These are phyloP conservation scores for Parasitella parasitica DNA, from an alignment of 371 early-diverging fungal genomes.

Conservation along the genomic window DNA sequence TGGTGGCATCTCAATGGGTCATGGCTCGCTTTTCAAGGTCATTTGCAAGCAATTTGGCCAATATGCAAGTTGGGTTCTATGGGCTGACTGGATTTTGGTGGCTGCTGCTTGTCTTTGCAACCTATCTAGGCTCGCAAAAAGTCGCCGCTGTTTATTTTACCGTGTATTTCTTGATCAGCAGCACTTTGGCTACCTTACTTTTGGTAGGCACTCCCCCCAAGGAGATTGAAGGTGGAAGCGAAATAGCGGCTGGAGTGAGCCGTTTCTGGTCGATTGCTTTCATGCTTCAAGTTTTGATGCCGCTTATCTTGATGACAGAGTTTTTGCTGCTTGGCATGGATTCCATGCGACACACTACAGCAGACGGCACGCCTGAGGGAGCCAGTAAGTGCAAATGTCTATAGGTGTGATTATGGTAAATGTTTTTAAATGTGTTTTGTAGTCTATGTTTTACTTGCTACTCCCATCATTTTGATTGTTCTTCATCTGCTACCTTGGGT, in stretches of 20 bases:
- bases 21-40: not conserved
- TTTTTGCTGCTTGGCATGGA: conserved; percentile 40
- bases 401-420: too few relatives aligned
- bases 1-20: conserved; percentile 20
- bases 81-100: conserved; percentile 50
- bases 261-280: conserved; percentile 30
- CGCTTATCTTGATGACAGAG: conserved; percentile 42
- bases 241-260: not conserved
- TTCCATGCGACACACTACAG: conserved; percentile 50
- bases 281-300: conserved; percentile 37
- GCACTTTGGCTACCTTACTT: conserved; percentile 31
- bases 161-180: conserved; percentile 42
- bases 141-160: conserved; percentile 40
- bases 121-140: conserved; percentile 20
- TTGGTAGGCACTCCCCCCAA: not conserved
- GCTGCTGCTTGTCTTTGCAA: conserved; percentile 37
- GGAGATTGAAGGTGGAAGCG: not conserved
- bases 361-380: conserved; percentile 55
- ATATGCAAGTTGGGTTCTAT: conserved; percentile 16
- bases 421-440: too few relatives aligned
- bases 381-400: conserved; percentile 32
- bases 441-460: conserved; percentile 34
- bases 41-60: not conserved
- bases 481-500: conserved; percentile 38
- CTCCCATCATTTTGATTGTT: conserved; percentile 20